Evolutionary conservation across 305 asterid species (phyloP), one percentile per base, ranked within the genome.

Genomic region (Nicotiana rustica): DNA sequence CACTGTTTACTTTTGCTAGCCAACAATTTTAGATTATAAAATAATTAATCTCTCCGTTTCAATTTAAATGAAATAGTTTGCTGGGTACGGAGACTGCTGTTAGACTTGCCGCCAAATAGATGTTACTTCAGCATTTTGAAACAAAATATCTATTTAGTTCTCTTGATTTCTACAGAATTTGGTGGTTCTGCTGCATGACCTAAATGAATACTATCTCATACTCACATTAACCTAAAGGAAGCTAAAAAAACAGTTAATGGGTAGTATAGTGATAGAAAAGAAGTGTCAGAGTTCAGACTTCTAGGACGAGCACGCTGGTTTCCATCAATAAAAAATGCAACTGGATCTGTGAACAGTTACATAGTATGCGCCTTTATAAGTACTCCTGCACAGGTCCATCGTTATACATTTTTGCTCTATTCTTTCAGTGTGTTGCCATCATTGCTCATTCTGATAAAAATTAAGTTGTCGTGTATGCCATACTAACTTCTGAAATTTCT

Each of bases 311-410:
- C 85, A 25, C 25, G 25, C 25, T 25, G 25, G 25, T 25, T 25
- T 25, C 99, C 98, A 5, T 92, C 96, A 35, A 92, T 91, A 5
- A 84, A 82, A 69, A 86, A 88, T 79, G 93, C 95, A 70, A 90
- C 91, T 86, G 65, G 84, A 1, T 91, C 88, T 0, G 97, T 92
- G 61, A 92, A 81, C 87, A 84, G 87, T 82, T 98, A 96, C 90
- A 95, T 96, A 52, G 99, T 95, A 56, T 92, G 98, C 35, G 99
- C 99, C 83, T 98, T 98, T 87, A 96, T 96, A 86, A 96, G 94
- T 89, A 93, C 99, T 69, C 99, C 99, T 6, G 99, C 94, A 66
- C 98, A 95, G 99, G 99, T 95, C 55, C 77, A 55, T 82, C 87
- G 49, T 81, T 77, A 25, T 14, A 31, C 78, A 25, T 35, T 66